Conservation (phyloP, 2,329 filamentous ascomycete genomes). For the Tolypocladium endophyticum region DNA sequence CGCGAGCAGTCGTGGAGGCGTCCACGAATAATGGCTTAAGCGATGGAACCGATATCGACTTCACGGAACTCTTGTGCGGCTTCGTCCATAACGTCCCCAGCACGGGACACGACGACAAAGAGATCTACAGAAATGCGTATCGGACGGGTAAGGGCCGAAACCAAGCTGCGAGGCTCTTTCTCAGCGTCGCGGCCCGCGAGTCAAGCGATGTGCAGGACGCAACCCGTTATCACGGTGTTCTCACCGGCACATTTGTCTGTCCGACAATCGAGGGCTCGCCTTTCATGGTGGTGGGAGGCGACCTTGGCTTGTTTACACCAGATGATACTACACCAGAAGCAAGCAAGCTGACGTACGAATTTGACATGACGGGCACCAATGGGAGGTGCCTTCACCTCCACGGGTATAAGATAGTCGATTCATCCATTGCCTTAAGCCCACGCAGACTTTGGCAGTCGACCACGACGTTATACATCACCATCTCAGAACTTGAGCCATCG, state of each 20-base stretch:
- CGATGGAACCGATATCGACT: slow-evolving; percentile 32
- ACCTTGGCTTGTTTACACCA: slow-evolving; percentile 45
- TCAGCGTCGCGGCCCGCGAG: slow-evolving; percentile 42
- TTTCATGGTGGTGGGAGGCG: slow-evolving; percentile 48
- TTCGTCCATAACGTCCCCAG: slow-evolving; percentile 39
- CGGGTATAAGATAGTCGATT: slow-evolving; percentile 52
- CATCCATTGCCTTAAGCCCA: slow-evolving; percentile 45
- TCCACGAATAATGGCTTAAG: neutral
- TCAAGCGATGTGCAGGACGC: slow-evolving; percentile 15
- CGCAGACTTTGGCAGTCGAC: slow-evolving; percentile 50
- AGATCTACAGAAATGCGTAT: slow-evolving; percentile 43
- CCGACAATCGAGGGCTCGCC: slow-evolving; percentile 32
- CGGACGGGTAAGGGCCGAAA: slow-evolving; percentile 41
- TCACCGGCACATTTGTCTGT: slow-evolving; percentile 46
- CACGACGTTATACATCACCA: slow-evolving; percentile 50
- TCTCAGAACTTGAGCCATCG: slow-evolving; percentile 28
- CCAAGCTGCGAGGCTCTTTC: slow-evolving; percentile 47
- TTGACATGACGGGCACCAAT: slow-evolving; percentile 45
- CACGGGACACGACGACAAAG: slow-evolving; percentile 30
- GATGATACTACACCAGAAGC: slow-evolving; percentile 45
- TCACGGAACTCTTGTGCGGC: slow-evolving; percentile 56
- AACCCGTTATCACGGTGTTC: slow-evolving; percentile 16
- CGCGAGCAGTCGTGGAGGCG: neutral
- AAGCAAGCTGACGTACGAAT: slow-evolving; percentile 49
- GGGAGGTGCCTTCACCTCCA: slow-evolving; percentile 45